Evolutionary conservation across 345 rosid species (phyloP).

Genomic region (Populus simonii): DNA sequence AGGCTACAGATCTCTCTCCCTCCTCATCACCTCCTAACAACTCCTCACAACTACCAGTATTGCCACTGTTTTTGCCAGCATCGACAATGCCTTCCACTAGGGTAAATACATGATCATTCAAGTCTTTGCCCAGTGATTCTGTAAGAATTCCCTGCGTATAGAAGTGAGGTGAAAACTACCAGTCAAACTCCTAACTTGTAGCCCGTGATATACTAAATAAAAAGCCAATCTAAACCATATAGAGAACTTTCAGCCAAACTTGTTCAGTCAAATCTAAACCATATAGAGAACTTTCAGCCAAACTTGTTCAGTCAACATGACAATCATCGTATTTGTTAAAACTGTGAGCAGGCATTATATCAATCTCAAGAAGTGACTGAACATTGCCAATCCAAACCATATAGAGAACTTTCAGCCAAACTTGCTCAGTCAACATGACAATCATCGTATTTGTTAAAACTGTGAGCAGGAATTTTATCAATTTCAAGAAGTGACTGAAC

Average conservation of each 20-base stretch:
- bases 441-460: background rate
- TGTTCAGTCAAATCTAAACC: background rate
- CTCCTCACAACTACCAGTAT: constrained; percentile 48
- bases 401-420: background rate
- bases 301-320: background rate
- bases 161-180: constrained; percentile 4
- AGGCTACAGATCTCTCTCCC: constrained; percentile 67
- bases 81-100: constrained; percentile 66
- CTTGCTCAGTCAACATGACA: background rate
- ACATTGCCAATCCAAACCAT: background rate
- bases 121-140: constrained; percentile 56
- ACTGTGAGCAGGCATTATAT: background rate
- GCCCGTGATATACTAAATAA: background rate
- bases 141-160: constrained; percentile 69
- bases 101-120: constrained; percentile 49
- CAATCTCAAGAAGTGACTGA: background rate
- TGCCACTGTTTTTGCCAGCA: constrained; percentile 51
- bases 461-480: background rate
- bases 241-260: background rate
- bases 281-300: background rate
- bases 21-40: constrained; percentile 77
- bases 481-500: background rate
- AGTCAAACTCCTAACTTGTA: constrained; percentile 2
- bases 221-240: background rate
- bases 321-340: background rate